Conservation (phyloP, 495 filamentous ascomycete species). For the Podospora australis region DNA sequence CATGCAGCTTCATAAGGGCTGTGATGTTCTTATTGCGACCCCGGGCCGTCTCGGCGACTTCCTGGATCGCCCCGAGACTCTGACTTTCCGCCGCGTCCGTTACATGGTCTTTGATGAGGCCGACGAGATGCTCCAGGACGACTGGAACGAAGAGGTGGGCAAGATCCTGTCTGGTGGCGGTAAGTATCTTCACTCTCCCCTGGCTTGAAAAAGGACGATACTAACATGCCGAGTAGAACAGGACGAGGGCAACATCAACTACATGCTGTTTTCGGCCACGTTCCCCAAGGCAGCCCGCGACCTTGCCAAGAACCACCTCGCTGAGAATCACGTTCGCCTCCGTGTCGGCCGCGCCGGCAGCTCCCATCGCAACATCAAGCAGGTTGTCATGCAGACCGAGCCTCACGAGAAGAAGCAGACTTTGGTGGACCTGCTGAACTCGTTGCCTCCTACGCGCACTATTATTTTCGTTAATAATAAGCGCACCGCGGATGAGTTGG, state of each 20-base stretch:
- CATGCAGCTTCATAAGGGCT: constrained; percentile 69
- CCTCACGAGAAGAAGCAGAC: constrained; percentile 57
- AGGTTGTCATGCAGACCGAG: constrained; percentile 63
- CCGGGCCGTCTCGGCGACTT: constrained; percentile 83
- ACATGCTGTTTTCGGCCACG: constrained; percentile 92
- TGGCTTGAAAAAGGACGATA: not conserved
- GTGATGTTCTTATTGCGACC: constrained; percentile 82
- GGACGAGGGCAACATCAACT: constrained; percentile 70
- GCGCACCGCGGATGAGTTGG: constrained; percentile 66
- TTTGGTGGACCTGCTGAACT: constrained; percentile 64
- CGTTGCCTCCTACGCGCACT: constrained; percentile 65
- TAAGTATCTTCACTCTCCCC: constrained; percentile 33
- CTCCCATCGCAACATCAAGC: constrained; percentile 70
- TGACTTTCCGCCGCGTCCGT: constrained; percentile 70
- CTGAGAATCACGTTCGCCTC: constrained; percentile 65
- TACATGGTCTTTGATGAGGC: constrained; percentile 91
- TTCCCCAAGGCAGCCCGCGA: constrained; percentile 72
- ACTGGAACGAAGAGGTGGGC: constrained; percentile 66
- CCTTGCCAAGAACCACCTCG: constrained; percentile 67
- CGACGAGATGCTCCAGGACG: constrained; percentile 74
- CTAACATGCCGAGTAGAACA: constrained; percentile 48
- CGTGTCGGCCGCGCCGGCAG: constrained; percentile 79
- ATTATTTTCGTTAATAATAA: constrained; percentile 88
- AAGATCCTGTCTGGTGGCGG: constrained; percentile 72
- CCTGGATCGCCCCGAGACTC: constrained; percentile 56